phyloP scores from a whole-genome alignment of 768 basidiomycete genomes.

The Amanita brunnescens region DNA sequence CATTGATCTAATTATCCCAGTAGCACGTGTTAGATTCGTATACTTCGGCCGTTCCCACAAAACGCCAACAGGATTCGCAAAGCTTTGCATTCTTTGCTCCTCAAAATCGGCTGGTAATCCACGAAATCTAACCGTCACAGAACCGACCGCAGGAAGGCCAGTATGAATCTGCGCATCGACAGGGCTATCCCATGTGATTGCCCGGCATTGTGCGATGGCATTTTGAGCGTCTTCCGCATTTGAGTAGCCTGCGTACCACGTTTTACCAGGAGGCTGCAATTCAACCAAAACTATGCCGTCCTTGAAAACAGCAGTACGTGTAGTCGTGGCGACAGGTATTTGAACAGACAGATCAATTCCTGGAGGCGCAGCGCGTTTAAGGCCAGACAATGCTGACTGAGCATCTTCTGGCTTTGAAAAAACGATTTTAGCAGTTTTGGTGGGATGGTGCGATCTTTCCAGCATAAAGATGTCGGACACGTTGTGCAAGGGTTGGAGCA shows the following conservation, averaged over 20 bases:
- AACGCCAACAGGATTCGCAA: slow-evolving; percentile 38
- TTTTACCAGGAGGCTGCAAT: slow-evolving; percentile 50
- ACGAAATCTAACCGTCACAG: slow-evolving; percentile 51
- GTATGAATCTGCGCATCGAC: slow-evolving; percentile 43
- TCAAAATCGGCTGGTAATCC: slow-evolving; percentile 40
- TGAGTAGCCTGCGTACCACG: slow-evolving; percentile 57
- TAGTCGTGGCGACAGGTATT: slow-evolving; percentile 34
- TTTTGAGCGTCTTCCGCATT: slow-evolving; percentile 37
- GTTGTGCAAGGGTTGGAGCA: slow-evolving; percentile 40
- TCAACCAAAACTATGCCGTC: slow-evolving; percentile 50
- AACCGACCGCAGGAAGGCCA: slow-evolving; percentile 50
- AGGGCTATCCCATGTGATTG: slow-evolving; percentile 27
- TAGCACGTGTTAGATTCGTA: slow-evolving; percentile 27
- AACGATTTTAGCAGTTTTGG: slow-evolving; percentile 31
- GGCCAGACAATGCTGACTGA: slow-evolving; percentile 36
- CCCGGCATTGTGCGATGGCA: slow-evolving; percentile 38
- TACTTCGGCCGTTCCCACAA: slow-evolving; percentile 44
- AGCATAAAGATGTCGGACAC: slow-evolving; percentile 31
- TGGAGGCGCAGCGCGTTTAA: slow-evolving; percentile 39
- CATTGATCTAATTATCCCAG: slow-evolving; percentile 30
- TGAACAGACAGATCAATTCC: slow-evolving; percentile 34
- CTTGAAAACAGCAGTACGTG: slow-evolving; percentile 28
- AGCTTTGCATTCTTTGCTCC: slow-evolving; percentile 33
- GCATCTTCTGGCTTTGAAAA: slow-evolving; percentile 44
- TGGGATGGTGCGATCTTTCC: slow-evolving; percentile 8